phyloP scores from a whole-genome alignment of 225 moss, liverwort and hornwort species.

The Rhytidiadelphus loreus region DNA sequence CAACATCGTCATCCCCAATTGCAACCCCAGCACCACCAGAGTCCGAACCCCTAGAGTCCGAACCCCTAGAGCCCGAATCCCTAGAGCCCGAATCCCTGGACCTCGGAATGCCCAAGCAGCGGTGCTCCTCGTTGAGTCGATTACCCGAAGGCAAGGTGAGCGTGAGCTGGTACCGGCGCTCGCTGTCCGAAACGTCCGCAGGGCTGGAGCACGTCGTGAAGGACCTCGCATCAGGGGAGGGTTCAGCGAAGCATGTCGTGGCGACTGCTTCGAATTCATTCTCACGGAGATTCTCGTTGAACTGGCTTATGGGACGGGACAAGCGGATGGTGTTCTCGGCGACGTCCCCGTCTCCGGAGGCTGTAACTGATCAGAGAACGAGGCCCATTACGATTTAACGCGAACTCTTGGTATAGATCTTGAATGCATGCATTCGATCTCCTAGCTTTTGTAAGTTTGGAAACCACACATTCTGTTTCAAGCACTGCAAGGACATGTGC shows the following conservation, averaged over 20 bases:
- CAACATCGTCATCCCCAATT: not conserved
- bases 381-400: not conserved
- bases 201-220: constrained; percentile 29
- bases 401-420: not conserved
- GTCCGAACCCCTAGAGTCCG: not conserved
- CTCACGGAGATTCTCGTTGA: constrained; percentile 34
- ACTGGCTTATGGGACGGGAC: constrained; percentile 50
- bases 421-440: not conserved
- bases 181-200: constrained; percentile 30
- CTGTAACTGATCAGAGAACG: not conserved
- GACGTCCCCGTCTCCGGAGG: constrained; percentile 22
- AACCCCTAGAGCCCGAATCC: not conserved
- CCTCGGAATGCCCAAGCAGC: not conserved
- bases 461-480: not conserved
- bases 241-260: not conserved
- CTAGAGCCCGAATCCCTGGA: not conserved
- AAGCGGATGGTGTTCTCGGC: constrained; percentile 47
- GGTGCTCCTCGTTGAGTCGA: constrained; percentile 39
- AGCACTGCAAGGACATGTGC: not conserved
- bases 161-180: constrained; percentile 33
- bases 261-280: not conserved
- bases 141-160: constrained; percentile 35
- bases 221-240: not conserved
- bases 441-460: not conserved
- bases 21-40: not conserved